Evolutionary conservation across 2,329 filamentous ascomycete genomes (phyloP).

Genomic region (Teratosphaeria destructans): DNA sequence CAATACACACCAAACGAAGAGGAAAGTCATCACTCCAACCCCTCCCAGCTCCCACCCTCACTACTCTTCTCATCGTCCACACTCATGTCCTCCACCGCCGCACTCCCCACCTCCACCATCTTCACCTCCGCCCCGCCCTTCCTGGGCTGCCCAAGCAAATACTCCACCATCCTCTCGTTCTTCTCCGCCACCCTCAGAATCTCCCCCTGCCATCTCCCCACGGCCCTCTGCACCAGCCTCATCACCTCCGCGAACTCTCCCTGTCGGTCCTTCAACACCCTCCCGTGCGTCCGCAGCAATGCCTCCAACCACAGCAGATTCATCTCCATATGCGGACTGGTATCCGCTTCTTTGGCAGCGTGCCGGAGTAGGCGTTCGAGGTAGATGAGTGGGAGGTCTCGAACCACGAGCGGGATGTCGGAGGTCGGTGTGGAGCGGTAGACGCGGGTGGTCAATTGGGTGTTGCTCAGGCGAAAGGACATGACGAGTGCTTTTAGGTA

Average conservation of each 20-base stretch:
- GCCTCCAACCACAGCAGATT: slow-evolving; percentile 88
- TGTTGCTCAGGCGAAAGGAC: slow-evolving; percentile 91
- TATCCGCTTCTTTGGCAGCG: slow-evolving; percentile 76
- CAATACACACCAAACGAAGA: neutral
- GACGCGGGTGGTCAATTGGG: slow-evolving; percentile 67
- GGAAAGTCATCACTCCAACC: neutral
- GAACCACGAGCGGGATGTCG: slow-evolving; percentile 68
- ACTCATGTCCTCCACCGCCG: slow-evolving; percentile 16
- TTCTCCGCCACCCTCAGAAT: slow-evolving; percentile 74
- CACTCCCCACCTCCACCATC: slow-evolving; percentile 18
- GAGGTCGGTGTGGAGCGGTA: slow-evolving; percentile 71
- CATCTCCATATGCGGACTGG: slow-evolving; percentile 89
- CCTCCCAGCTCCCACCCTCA: neutral
- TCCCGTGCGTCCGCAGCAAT: slow-evolving; percentile 67
- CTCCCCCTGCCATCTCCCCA: slow-evolving; percentile 71
- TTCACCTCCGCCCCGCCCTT: slow-evolving; percentile 6
- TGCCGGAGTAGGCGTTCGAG: slow-evolving; percentile 76
- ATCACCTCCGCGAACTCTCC: slow-evolving; percentile 75
- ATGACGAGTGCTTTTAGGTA: slow-evolving; percentile 90
- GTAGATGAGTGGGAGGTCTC: slow-evolving; percentile 73
- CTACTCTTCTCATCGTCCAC: neutral
- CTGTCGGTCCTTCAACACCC: slow-evolving; percentile 71
- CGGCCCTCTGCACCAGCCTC: slow-evolving; percentile 68
- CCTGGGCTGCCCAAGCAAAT: slow-evolving; percentile 44
- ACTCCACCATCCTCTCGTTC: slow-evolving; percentile 83